These are phyloP conservation scores for Zygotorulaspora mrakii DNA, from an alignment of 1,139 yeast genomes.

Conservation along the genomic window DNA sequence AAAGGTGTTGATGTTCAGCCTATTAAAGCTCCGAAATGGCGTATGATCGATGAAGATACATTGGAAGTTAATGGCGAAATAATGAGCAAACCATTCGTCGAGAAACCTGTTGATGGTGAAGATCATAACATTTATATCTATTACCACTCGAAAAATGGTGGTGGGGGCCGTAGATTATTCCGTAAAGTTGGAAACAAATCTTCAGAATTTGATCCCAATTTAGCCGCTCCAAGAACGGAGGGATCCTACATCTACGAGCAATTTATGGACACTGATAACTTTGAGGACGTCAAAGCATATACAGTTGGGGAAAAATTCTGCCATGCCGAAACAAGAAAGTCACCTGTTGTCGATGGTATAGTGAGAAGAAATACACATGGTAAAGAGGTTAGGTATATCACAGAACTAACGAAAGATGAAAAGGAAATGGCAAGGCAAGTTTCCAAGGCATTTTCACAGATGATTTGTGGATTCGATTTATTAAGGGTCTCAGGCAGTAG, in stretches of 20 bases:
- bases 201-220: slow-evolving; percentile 87
- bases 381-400: slow-evolving; percentile 87
- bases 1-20: slow-evolving; percentile 56
- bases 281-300: slow-evolving; percentile 97
- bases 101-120: slow-evolving; percentile 98
- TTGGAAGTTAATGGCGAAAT: slow-evolving; percentile 68
- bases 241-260: slow-evolving; percentile 92
- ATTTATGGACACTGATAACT: slow-evolving; percentile 96
- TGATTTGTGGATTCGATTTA: slow-evolving; percentile 97
- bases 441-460: slow-evolving; percentile 75
- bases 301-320: slow-evolving; percentile 90
- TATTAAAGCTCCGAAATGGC: slow-evolving; percentile 72
- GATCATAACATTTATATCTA: slow-evolving; percentile 95
- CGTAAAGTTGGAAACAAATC: slow-evolving; percentile 96
- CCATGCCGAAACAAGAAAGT: slow-evolving; percentile 97
- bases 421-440: slow-evolving; percentile 75
- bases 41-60: slow-evolving; percentile 83
- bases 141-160: slow-evolving; percentile 84
- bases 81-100: slow-evolving; percentile 88
- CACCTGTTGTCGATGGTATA: slow-evolving; percentile 98
- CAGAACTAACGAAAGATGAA: slow-evolving; percentile 73
- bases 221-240: slow-evolving; percentile 71
- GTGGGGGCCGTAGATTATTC: slow-evolving; percentile 93
- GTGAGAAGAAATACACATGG: slow-evolving; percentile 97
- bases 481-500: slow-evolving; percentile 84